Conservation (phyloP, 129 eudicot genomes). For the Flaveria trinervia region DNA sequence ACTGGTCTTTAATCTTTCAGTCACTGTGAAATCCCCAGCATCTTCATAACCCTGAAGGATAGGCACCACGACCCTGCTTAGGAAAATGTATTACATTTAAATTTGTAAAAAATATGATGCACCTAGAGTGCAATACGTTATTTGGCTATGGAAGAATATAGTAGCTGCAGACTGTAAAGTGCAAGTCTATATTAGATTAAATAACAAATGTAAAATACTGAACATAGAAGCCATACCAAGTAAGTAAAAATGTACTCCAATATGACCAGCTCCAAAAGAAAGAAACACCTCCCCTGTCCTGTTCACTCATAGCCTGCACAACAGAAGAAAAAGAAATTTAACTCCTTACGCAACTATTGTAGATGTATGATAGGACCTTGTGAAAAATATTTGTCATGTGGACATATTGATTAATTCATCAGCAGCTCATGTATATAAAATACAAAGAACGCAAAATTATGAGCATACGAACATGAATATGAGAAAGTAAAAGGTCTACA, state of each 20-base stretch:
- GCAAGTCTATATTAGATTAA: constrained; percentile 16
- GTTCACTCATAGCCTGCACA: constrained; percentile 62
- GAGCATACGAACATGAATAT: not conserved
- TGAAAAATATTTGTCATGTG: constrained; percentile 7
- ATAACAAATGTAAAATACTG: not conserved
- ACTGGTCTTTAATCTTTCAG: constrained; percentile 83
- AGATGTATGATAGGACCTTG: not conserved
- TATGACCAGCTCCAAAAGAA: constrained; percentile 94
- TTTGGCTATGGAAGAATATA: constrained; percentile 13
- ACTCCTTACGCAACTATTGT: not conserved
- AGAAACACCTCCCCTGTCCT: constrained; percentile 53
- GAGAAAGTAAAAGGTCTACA: not conserved
- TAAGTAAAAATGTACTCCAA: constrained; percentile 92
- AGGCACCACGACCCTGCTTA: constrained; percentile 98
- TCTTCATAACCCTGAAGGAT: constrained; percentile 98
- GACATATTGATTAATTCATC: not conserved
- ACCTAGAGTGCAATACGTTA: constrained; percentile 7
- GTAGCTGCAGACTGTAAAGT: constrained; percentile 5
- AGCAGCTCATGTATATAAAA: not conserved
- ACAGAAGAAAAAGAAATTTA: not conserved
- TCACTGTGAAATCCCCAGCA: constrained; percentile 89
- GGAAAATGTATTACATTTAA: constrained; percentile 43
- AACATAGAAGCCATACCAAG: constrained; percentile 54
- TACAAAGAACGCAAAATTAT: not conserved
- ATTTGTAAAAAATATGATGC: constrained; percentile 39